These are phyloP conservation scores for Toxicodendron radicans DNA, from an alignment of 345 rosid species.

Conservation along the genomic window DNA sequence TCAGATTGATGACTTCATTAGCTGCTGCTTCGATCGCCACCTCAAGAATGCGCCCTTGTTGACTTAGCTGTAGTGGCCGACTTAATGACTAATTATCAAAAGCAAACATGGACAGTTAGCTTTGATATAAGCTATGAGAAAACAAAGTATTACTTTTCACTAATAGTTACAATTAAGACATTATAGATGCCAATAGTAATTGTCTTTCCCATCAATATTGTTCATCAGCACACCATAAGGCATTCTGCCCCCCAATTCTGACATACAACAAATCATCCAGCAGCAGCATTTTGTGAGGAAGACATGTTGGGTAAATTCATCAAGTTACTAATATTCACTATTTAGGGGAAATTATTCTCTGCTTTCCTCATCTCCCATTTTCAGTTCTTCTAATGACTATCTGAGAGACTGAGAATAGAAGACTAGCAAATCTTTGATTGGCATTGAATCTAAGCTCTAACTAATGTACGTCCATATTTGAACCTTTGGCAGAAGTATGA, in stretches of 20 bases:
- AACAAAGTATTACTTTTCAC: neutral
- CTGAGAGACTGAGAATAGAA: too few species aligned
- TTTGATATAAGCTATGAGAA: neutral
- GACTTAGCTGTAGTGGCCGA: conserved; percentile 61
- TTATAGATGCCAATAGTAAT: neutral
- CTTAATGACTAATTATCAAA: conserved; percentile 51
- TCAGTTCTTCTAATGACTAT: too few species aligned
- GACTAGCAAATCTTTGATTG: too few species aligned
- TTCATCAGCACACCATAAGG: neutral
- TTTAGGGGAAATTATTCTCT: too few species aligned
- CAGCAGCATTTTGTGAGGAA: too few species aligned
- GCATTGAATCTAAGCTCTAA: too few species aligned
- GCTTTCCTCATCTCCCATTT: too few species aligned
- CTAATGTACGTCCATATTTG: too few species aligned
- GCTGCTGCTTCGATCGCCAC: conserved; percentile 85
- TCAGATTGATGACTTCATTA: conserved; percentile 58
- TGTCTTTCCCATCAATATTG: neutral
- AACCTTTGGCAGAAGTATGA: neutral
- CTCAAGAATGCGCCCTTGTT: conserved; percentile 73
- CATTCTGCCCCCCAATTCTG: neutral
- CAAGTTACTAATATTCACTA: too few species aligned
- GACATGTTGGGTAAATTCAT: too few species aligned
- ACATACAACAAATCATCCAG: neutral
- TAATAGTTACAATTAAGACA: neutral
- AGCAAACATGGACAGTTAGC: conserved; percentile 24